phyloP scores from a whole-genome alignment of 768 basidiomycete genomes.

The Suillus lakei region DNA sequence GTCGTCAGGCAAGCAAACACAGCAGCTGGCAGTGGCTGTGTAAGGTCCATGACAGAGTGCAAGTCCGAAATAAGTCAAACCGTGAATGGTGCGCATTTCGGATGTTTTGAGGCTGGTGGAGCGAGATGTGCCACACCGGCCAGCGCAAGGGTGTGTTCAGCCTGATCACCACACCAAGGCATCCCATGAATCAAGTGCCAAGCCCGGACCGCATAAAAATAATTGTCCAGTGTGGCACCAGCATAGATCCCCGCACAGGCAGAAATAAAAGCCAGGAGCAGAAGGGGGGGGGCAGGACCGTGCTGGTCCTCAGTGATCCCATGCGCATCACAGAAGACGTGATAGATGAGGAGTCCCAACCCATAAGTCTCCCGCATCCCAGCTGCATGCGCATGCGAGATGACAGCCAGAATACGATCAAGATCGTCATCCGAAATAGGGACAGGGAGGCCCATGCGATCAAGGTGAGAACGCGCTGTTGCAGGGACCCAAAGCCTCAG shows the following conservation, averaged over 20 bases:
- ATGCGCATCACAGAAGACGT: conserved; percentile 45
- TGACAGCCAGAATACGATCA: conserved; percentile 26
- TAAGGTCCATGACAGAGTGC: neutral
- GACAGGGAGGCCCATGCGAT: neutral
- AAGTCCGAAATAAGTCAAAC: conserved; percentile 29
- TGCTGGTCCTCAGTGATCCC: conserved; percentile 36
- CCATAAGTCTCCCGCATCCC: conserved; percentile 42
- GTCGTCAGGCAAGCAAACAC: conserved; percentile 22
- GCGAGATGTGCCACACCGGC: neutral
- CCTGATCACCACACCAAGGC: conserved; percentile 29
- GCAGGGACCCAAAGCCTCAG: neutral
- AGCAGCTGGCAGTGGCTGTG: conserved; percentile 15
- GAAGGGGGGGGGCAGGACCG: conserved; percentile 29
- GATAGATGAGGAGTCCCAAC: conserved; percentile 42
- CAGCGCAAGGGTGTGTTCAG: conserved; percentile 8
- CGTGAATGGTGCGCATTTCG: conserved; percentile 16
- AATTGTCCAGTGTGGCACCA: conserved; percentile 39
- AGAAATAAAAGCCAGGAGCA: conserved; percentile 39
- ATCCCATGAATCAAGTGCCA: conserved; percentile 52
- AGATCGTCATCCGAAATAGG: neutral
- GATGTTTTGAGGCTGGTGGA: conserved; percentile 17
- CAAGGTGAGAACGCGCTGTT: neutral
- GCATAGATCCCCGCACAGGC: conserved; percentile 38
- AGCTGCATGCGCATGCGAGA: conserved; percentile 31
- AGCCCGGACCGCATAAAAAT: conserved; percentile 43